Percentiles rank a stretch among this genome's conserved stretches.
phyloP scores from a whole-genome alignment of 1,284 basidiomycete species.

The Irpex sp. region DNA sequence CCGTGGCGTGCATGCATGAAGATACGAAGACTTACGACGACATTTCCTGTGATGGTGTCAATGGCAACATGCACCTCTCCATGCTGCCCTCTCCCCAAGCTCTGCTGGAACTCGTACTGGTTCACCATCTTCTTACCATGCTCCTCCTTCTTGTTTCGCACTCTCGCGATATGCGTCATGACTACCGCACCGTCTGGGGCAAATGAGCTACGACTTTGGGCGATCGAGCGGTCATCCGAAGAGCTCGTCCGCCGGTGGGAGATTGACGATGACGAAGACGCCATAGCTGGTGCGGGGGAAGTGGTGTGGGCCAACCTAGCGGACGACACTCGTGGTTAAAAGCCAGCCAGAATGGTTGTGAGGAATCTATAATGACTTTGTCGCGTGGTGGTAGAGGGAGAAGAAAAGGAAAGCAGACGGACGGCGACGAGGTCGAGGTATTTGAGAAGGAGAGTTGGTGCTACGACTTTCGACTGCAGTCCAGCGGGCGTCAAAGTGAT shows the following conservation, averaged over 20 bases:
- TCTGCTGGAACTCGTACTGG: constrained; percentile 67
- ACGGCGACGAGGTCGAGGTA: not conserved
- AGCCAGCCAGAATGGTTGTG: not conserved
- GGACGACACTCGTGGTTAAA: not conserved
- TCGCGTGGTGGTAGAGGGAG: not conserved
- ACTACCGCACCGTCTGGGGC: constrained; percentile 36
- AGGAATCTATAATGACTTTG: not conserved
- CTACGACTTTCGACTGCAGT: not conserved
- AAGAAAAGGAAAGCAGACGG: not conserved
- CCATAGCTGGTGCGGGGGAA: not conserved
- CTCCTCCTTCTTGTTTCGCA: not conserved
- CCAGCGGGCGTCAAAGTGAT: constrained; percentile 3
- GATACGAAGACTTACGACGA: constrained; percentile 12
- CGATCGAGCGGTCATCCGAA: not conserved
- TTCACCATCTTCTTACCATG: constrained; percentile 56
- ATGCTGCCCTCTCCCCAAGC: constrained; percentile 78
- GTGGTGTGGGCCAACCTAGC: not conserved
- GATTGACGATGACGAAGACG: constrained; percentile 3
- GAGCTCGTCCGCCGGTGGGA: not conserved
- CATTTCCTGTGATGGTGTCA: constrained; percentile 41
- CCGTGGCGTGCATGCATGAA: not conserved
- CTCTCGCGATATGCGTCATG: constrained; percentile 41
- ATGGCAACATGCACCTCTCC: constrained; percentile 73
- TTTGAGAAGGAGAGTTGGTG: not conserved
- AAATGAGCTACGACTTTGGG: not conserved